Percentiles rank a stretch among this genome's conserved stretches.
phyloP scores from a whole-genome alignment of 257 asterid genomes.

The Nemophila menziesii region DNA sequence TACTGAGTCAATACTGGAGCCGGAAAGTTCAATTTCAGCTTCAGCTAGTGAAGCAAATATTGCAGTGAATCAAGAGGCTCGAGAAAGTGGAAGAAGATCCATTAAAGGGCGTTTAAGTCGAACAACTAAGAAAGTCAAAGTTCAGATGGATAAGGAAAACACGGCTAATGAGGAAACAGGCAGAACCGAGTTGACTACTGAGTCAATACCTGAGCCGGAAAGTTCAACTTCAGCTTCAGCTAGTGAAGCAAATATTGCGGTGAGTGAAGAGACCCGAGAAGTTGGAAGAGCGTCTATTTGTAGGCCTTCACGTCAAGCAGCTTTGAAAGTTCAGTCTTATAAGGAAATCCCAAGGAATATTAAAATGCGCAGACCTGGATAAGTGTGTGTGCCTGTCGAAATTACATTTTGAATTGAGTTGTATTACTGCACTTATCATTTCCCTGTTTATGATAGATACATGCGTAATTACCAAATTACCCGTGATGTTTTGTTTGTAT shows the following conservation, averaged over 20 bases:
- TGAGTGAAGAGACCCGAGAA: slow-evolving; percentile 17
- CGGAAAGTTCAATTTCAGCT: slow-evolving; percentile 18
- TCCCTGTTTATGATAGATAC: no score
- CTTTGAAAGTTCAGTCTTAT: slow-evolving; percentile 45
- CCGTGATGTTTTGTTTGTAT: no score
- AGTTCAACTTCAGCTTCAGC: slow-evolving; percentile 18
- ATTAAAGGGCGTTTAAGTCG: slow-evolving; percentile 49
- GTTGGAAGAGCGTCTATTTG: slow-evolving; percentile 27
- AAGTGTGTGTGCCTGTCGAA: slow-evolving; percentile 5
- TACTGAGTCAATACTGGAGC: slow-evolving; percentile 18
- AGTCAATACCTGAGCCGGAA: slow-evolving; percentile 20
- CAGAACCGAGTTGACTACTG: slow-evolving; percentile 15
- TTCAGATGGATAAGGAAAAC: slow-evolving; percentile 57
- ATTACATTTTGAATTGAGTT: background rate
- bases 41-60: slow-evolving; percentile 15
- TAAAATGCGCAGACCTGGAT: slow-evolving; percentile 59
- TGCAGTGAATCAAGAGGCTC: slow-evolving; percentile 13
- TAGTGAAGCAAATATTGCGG: slow-evolving; percentile 10
- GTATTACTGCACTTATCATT: no score
- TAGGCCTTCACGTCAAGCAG: slow-evolving; percentile 65
- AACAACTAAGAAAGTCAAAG: slow-evolving; percentile 58
- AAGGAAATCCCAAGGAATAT: no score
- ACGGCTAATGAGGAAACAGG: slow-evolving; percentile 31
- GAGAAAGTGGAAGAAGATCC: slow-evolving; percentile 27
- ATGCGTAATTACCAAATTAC: no score